These are phyloP conservation scores for Cynara cardunculus DNA, from an alignment of 129 eudicot species.

Conservation along the genomic window DNA sequence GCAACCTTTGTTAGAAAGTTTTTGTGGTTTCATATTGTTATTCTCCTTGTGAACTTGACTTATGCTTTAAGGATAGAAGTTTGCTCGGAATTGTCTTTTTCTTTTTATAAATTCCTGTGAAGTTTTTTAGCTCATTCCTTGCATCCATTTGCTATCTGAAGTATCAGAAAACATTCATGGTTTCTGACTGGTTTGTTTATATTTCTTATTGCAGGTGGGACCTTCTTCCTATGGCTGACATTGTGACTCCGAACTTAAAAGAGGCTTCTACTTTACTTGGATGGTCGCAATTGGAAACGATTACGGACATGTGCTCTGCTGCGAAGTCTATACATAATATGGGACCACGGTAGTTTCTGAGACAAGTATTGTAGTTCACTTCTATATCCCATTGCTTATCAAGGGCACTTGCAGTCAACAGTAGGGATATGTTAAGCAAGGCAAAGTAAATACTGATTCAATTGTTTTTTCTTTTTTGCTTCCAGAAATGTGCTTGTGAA, in stretches of 20 bases:
- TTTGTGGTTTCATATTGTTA: no score
- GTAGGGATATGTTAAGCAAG: no score
- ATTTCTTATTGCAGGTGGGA: constrained; percentile 48
- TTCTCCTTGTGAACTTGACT: not conserved
- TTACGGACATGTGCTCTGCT: constrained; percentile 85
- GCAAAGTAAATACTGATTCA: not conserved
- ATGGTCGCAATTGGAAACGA: constrained; percentile 55
- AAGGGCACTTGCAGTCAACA: not conserved
- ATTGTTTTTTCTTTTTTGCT: constrained; percentile 8
- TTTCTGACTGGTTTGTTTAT: not conserved
- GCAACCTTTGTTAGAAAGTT: not conserved
- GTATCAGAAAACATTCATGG: not conserved
- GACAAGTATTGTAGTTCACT: not conserved
- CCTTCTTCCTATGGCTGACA: constrained; percentile 87
- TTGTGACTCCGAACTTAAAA: constrained; percentile 84
- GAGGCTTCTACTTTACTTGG: constrained; percentile 93
- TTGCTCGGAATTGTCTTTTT: not conserved
- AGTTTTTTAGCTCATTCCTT: not conserved
- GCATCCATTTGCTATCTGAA: not conserved
- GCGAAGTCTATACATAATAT: constrained; percentile 72
- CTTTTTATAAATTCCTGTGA: not conserved
- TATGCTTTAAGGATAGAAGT: not conserved
- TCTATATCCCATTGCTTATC: not conserved
- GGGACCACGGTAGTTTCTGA: constrained; percentile 71
- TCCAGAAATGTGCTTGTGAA: constrained; percentile 83